phyloP scores from a whole-genome alignment of 345 rosid species.

The Psidium friedrichsthalianum region DNA sequence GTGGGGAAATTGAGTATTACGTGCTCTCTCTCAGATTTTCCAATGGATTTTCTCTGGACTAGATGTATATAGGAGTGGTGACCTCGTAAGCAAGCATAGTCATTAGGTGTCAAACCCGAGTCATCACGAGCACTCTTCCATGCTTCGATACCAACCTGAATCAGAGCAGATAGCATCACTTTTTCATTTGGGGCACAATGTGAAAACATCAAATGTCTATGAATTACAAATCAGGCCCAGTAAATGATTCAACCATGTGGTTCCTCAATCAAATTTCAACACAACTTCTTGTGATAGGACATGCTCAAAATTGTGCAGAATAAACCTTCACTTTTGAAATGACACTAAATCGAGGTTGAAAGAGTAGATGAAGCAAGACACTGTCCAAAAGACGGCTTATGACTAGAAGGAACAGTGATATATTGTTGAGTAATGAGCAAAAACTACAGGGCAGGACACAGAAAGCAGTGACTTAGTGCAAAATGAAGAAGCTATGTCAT shows the following conservation, averaged over 20 bases:
- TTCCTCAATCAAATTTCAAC: neutral
- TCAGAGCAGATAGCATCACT: neutral
- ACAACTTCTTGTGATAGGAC: neutral
- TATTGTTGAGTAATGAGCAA: neutral
- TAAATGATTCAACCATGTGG: neutral
- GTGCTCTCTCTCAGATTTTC: constrained; percentile 16
- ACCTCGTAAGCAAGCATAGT: constrained; percentile 45
- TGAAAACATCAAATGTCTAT: neutral
- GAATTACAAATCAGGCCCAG: neutral
- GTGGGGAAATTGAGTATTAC: too few relatives aligned
- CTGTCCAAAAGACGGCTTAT: neutral
- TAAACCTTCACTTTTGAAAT: neutral
- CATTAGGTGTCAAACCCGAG: constrained; percentile 51
- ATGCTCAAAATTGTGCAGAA: neutral
- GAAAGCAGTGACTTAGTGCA: neutral
- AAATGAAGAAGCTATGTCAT: neutral
- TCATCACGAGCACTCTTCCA: constrained; percentile 51
- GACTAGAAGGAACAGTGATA: neutral
- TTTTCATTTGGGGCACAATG: neutral
- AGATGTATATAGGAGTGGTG: constrained; percentile 40
- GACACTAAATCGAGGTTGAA: neutral
- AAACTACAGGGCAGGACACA: neutral
- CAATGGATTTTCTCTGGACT: constrained; percentile 40
- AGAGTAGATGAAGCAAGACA: neutral
- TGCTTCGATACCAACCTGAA: constrained; percentile 50